Base-by-base conservation (phyloP, 2,329 filamentous ascomycete species). In the Sporothrix brasiliensis region DNA sequence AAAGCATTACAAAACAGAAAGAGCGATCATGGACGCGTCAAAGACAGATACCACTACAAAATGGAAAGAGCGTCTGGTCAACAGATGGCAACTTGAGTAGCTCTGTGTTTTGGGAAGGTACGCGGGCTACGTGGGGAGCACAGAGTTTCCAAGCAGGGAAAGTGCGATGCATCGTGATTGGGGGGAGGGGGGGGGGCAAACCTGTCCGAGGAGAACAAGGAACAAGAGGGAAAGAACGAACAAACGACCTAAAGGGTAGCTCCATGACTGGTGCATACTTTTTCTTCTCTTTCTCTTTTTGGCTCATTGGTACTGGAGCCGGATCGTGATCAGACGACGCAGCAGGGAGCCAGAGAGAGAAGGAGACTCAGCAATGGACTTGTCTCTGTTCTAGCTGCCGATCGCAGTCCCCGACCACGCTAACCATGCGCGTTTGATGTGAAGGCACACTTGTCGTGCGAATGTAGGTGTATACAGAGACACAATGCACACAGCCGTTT, bases 111-210 rank as follows among this genome's bases (percentile, higher is more conserved):
- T 5, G n/a, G 68, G 68, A 69, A 63, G 68, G 68, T 41, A 54
- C 68, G 34, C 34, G 67, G 41, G 41, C 41, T 52, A 47, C 41
- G 13, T 13, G 27, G 21, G 61, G 61, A 49, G 61, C 34, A 50
- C 24, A 65, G 44, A 65, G 68, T 39, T 68, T 27, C 49, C 50
- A 27, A 27, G 49, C 24, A 21, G 50, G 68, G 68, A 69, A 69
- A 41, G 68, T 65, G 68, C 68, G 68, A 69, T 63, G 58, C 58
- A 61, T 47, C 58, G 39, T 39, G 58, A 47, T 61, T 61, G 58
- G 58, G 27, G 27, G 3, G 27, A 30, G 27, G 24, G 24, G 27
- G 27, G 56, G 30, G 41, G 58, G 58, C 58, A 63, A 61, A 61
- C 58, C 10, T 24, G 34, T 44, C 30, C 13, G 53, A 24, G 34